Conservation (phyloP, 1,139 yeast species). For the Kodamaea plutei region DNA sequence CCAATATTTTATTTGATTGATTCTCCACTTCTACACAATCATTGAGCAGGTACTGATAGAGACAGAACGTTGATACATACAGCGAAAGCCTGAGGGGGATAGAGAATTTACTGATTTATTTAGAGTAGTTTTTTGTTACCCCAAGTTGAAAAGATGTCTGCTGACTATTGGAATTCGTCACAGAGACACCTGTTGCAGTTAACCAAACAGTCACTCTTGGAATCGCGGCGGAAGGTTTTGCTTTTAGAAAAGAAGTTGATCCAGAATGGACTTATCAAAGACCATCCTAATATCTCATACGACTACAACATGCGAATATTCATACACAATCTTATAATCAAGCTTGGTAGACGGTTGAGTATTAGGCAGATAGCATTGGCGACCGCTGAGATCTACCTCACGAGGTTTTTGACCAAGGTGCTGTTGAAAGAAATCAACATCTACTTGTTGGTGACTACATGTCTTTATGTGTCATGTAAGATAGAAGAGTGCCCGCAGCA, state of each 20-base stretch:
- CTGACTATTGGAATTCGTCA: slow-evolving; percentile 46
- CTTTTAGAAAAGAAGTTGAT: slow-evolving; percentile 43
- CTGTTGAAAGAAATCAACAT: slow-evolving; percentile 78
- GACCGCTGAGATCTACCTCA: slow-evolving; percentile 80
- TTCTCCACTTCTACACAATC: too few species aligned
- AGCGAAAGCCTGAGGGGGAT: too few species aligned
- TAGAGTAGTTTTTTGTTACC: too few species aligned
- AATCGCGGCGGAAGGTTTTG: slow-evolving; percentile 35
- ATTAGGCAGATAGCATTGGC: slow-evolving; percentile 81
- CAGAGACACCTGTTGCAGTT: slow-evolving; percentile 44
- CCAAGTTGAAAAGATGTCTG: slow-evolving; percentile 46
- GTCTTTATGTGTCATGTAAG: slow-evolving; percentile 86
- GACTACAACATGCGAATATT: slow-evolving; percentile 65
- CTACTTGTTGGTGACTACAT: slow-evolving; percentile 76
- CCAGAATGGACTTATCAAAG: slow-evolving; percentile 45
- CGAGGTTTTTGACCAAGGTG: slow-evolving; percentile 69
- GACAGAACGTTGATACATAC: too few species aligned
- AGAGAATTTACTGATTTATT: too few species aligned
- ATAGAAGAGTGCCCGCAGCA: slow-evolving; percentile 96
- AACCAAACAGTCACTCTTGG: slow-evolving; percentile 36
- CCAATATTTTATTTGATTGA: too few species aligned
- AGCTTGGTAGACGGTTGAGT: slow-evolving; percentile 72
- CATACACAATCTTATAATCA: slow-evolving; percentile 63
- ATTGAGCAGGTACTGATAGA: too few species aligned
- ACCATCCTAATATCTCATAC: slow-evolving; percentile 43